These are phyloP conservation scores for Penicillium sp. DNA, from an alignment of 2,329 filamentous ascomycete species.

Conservation along the genomic window DNA sequence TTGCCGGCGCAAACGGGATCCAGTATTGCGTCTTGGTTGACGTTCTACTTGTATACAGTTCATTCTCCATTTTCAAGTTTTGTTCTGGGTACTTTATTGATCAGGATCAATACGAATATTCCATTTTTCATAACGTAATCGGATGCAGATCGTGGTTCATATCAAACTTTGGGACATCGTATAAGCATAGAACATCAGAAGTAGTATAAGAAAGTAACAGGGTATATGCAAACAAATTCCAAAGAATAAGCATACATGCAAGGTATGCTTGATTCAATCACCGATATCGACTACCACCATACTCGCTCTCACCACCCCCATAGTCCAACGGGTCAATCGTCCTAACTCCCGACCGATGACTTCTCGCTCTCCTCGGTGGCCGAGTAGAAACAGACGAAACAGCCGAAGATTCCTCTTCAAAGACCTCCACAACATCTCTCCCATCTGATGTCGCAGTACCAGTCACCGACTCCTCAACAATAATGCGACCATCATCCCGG, in stretches of 20 bases:
- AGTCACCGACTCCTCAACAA: constrained; percentile 36
- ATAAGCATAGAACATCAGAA: neutral
- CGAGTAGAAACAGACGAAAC: constrained; percentile 37
- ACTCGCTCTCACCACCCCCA: constrained; percentile 32
- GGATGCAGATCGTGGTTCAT: neutral
- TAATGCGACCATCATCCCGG: constrained; percentile 20
- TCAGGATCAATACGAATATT: neutral
- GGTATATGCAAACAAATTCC: constrained; percentile 16
- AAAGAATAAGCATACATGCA: neutral
- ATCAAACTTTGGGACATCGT: neutral
- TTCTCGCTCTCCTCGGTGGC: constrained; percentile 35
- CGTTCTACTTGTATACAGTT: constrained; percentile 11
- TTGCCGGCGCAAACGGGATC: constrained; percentile 12
- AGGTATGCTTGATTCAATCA: neutral
- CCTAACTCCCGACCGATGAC: constrained; percentile 43
- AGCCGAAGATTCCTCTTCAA: constrained; percentile 50
- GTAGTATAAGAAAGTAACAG: constrained; percentile 4
- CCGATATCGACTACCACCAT: constrained; percentile 15
- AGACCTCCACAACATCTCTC: constrained; percentile 58
- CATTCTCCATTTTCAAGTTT: neutral
- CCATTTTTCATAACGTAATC: neutral
- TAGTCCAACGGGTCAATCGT: constrained; percentile 47
- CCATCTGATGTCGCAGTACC: constrained; percentile 21
- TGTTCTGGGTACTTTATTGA: neutral
- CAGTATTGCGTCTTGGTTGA: constrained; percentile 9